Percentiles rank a stretch among this genome's conserved stretches.
These are phyloP conservation scores for Ascochyta pisi DNA, from an alignment of 2,329 filamentous ascomycete genomes.

Conservation along the genomic window DNA sequence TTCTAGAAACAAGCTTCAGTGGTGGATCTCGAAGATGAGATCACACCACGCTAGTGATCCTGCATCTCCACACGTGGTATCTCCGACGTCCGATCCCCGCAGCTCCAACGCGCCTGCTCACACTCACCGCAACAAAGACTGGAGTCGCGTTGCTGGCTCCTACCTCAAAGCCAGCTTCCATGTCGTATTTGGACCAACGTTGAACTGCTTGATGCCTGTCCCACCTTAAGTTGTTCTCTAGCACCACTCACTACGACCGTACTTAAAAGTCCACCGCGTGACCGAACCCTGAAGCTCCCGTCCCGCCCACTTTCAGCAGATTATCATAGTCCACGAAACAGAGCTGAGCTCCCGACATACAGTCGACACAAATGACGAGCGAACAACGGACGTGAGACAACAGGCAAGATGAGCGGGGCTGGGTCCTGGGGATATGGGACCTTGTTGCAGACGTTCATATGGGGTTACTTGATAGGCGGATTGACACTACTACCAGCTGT, in stretches of 20 bases:
- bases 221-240: slow-evolving; percentile 5
- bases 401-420: slow-evolving; percentile 33
- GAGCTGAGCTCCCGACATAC: not conserved
- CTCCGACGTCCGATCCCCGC: slow-evolving; percentile 17
- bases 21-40: slow-evolving; percentile 15
- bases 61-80: slow-evolving; percentile 21
- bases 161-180: not conserved
- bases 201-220: slow-evolving; percentile 1
- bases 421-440: slow-evolving; percentile 34
- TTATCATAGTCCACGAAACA: not conserved
- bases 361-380: slow-evolving; percentile 23
- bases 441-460: slow-evolving; percentile 34
- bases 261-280: slow-evolving; percentile 12
- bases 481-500: slow-evolving; percentile 31
- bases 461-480: slow-evolving; percentile 35
- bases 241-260: slow-evolving; percentile 21
- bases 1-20: slow-evolving; percentile 8
- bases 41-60: slow-evolving; percentile 12
- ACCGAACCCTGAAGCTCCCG: slow-evolving; percentile 6
- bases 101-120: slow-evolving; percentile 13
- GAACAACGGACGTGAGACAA: slow-evolving; percentile 19
- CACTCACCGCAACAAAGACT: slow-evolving; percentile 6
- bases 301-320: not conserved
- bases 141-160: not conserved
- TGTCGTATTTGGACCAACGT: not conserved